These are phyloP conservation scores for Bacidia rubella DNA, from an alignment of 495 filamentous ascomycete species.

Conservation along the genomic window DNA sequence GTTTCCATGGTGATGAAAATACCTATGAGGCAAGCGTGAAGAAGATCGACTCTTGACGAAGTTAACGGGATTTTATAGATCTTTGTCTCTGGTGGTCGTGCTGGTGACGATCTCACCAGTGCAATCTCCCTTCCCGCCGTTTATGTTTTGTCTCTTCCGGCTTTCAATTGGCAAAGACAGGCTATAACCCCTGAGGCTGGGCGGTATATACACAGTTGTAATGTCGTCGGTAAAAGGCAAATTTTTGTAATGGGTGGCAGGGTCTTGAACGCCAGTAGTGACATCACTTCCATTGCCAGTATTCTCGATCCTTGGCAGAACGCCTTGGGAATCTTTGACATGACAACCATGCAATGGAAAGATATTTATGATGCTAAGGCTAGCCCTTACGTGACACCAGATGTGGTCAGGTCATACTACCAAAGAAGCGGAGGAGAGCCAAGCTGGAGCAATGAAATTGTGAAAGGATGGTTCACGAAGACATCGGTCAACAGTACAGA, in stretches of 20 bases:
- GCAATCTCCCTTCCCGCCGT: conserved; percentile 18
- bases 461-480: conserved; percentile 1
- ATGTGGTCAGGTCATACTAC: conserved; percentile 22
- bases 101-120: conserved; percentile 12
- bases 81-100: not conserved
- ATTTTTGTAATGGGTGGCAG: conserved; percentile 26
- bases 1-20: conserved; percentile 20
- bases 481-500: not conserved
- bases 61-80: no score
- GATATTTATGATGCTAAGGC: conserved; percentile 27
- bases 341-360: conserved; percentile 27
- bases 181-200: conserved; percentile 8
- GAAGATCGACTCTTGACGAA: no score
- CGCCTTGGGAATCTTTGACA: conserved; percentile 29
- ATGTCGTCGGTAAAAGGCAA: conserved; percentile 26
- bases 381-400: conserved; percentile 22
- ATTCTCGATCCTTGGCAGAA: conserved; percentile 26
- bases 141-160: conserved; percentile 28
- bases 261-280: conserved; percentile 2
- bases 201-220: conserved; percentile 23
- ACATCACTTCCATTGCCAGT: not conserved
- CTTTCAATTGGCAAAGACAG: conserved; percentile 26
- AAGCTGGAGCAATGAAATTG: not conserved
- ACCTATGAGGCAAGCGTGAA: conserved; percentile 23
- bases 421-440: conserved; percentile 2